phyloP scores from a whole-genome alignment of 495 filamentous ascomycete species.

The Terfezia boudieri region DNA sequence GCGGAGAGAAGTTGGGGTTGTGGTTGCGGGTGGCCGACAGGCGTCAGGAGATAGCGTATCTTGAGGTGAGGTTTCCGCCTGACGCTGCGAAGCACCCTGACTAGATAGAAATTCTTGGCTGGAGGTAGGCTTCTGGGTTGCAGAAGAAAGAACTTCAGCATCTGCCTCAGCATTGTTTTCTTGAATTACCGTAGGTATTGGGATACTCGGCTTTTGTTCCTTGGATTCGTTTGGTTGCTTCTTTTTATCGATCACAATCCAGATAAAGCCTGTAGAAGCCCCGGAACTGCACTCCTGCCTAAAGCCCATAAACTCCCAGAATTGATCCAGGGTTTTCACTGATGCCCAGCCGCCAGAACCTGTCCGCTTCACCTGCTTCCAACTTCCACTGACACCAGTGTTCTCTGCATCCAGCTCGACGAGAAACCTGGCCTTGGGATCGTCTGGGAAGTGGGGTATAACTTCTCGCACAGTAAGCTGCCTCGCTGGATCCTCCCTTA shows the following conservation, averaged over 20 bases:
- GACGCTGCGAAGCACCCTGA: not conserved
- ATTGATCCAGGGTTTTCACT: slow-evolving; percentile 61
- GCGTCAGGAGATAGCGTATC: not conserved
- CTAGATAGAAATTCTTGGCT: not conserved
- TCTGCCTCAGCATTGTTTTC: not conserved
- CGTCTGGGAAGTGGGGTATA: slow-evolving; percentile 80
- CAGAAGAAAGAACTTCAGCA: not conserved
- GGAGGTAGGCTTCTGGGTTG: not conserved
- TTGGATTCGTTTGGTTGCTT: slow-evolving; percentile 19
- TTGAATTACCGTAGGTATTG: not conserved
- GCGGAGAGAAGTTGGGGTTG: not conserved
- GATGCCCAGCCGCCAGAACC: slow-evolving; percentile 52
- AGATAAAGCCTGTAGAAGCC: slow-evolving; percentile 77
- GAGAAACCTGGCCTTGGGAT: slow-evolving; percentile 83
- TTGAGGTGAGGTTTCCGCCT: not conserved
- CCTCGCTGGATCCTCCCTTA: slow-evolving; percentile 28
- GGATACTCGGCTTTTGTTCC: not conserved
- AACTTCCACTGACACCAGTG: slow-evolving; percentile 21
- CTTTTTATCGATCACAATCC: slow-evolving; percentile 55
- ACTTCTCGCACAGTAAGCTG: slow-evolving; percentile 46
- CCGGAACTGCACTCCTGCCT: slow-evolving; percentile 89
- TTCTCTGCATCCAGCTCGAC: slow-evolving; percentile 70
- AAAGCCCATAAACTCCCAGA: slow-evolving; percentile 98
- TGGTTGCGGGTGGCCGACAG: not conserved
- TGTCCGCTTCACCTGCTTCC: slow-evolving; percentile 12